A percentile compares a stretch with the other conserved stretches of the same genome.
Evolutionary conservation across 371 early-diverging fungal genomes (phyloP).

Genomic region (Saksenaea vasiformis): DNA sequence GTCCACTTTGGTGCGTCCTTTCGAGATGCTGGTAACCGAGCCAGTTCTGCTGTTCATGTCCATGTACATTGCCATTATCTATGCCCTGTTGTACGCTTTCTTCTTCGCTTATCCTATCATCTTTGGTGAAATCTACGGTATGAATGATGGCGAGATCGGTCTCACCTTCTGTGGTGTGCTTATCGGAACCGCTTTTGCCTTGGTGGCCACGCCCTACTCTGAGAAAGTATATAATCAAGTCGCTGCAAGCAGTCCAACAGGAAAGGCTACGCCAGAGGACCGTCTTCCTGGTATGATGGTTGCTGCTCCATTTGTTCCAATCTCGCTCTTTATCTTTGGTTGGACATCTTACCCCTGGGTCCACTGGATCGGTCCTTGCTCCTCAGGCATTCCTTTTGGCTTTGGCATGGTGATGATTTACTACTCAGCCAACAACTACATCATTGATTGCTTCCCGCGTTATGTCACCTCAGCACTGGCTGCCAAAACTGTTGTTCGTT

Average conservation of each 20-base stretch:
- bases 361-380: constrained; percentile 39
- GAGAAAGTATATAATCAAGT: constrained; percentile 27
- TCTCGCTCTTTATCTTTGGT: constrained; percentile 47
- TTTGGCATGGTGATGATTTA: constrained; percentile 49
- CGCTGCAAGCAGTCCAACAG: constrained; percentile 9
- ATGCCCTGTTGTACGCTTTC: constrained; percentile 45
- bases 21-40: constrained; percentile 40
- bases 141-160: constrained; percentile 45
- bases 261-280: constrained; percentile 40
- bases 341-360: constrained; percentile 46
- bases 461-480: constrained; percentile 48
- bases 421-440: constrained; percentile 45
- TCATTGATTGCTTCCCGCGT: constrained; percentile 45
- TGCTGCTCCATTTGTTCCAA: constrained; percentile 41
- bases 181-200: constrained; percentile 36
- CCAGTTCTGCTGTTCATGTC: constrained; percentile 45
- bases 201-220: constrained; percentile 32
- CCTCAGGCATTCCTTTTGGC: constrained; percentile 44
- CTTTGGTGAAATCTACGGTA: constrained; percentile 30
- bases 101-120: constrained; percentile 49
- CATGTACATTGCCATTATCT: constrained; percentile 43
- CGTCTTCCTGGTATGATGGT: constrained; percentile 49
- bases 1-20: constrained; percentile 38
- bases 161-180: constrained; percentile 45
- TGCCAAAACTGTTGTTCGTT: constrained; percentile 44